Conservation (phyloP, 306 rosid genomes). For the Nissolia schottii region DNA sequence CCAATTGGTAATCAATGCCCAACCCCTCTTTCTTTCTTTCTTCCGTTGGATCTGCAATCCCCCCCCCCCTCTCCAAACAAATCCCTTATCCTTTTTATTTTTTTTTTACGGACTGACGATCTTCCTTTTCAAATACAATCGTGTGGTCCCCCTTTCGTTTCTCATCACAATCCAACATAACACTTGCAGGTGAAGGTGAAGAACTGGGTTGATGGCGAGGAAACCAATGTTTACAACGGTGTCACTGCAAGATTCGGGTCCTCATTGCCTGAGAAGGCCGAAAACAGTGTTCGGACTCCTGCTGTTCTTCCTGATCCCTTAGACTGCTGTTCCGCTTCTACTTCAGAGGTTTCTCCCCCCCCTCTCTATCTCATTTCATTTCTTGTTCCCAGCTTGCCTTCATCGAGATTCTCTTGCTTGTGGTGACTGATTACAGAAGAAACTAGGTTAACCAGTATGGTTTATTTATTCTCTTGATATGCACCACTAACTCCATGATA, state of each 20-base stretch:
- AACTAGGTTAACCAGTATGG: too few species aligned
- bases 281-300: conserved; percentile 38
- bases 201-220: conserved; percentile 55
- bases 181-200: conserved; percentile 63
- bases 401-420: background rate
- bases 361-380: background rate
- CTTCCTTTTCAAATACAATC: too few species aligned
- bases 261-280: conserved; percentile 45
- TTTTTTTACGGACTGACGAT: too few species aligned
- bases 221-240: conserved; percentile 40
- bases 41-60: background rate
- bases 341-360: conserved; percentile 45
- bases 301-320: conserved; percentile 56
- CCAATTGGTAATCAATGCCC: conserved; percentile 48
- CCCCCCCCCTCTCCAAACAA: background rate
- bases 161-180: too few species aligned
- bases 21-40: background rate
- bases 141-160: too few species aligned
- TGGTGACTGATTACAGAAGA: background rate
- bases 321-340: conserved; percentile 62
- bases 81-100: too few species aligned
- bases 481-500: background rate
- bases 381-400: background rate
- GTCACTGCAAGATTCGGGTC: conserved; percentile 80
- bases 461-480: background rate